These are phyloP conservation scores for Claviceps purpurea DNA, from an alignment of 2,329 filamentous ascomycete genomes.

Conservation along the genomic window DNA sequence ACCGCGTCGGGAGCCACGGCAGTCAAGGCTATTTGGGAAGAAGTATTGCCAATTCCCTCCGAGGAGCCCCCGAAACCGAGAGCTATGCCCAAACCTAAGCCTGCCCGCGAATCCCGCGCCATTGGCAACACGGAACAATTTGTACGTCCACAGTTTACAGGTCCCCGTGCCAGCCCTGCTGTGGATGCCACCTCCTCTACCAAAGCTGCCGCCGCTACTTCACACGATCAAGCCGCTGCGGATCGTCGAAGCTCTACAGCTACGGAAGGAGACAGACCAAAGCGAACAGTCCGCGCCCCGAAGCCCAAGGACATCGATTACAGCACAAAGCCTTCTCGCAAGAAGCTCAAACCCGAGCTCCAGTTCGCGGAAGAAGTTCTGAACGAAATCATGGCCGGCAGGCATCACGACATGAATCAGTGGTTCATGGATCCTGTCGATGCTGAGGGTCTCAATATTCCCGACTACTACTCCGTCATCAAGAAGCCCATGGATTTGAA, in stretches of 20 bases:
- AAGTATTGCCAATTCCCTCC: conserved; percentile 29
- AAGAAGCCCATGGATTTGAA: conserved; percentile 93
- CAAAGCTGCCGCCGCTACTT: conserved; percentile 9
- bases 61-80: conserved; percentile 47
- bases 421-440: conserved; percentile 81
- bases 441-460: conserved; percentile 85
- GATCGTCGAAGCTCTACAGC: conserved; percentile 59
- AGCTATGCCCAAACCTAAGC: conserved; percentile 28
- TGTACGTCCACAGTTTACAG: conserved; percentile 17
- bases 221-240: conserved; percentile 10
- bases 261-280: conserved; percentile 65
- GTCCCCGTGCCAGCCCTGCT: conserved; percentile 17
- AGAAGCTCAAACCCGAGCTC: conserved; percentile 79
- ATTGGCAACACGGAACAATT: conserved; percentile 12
- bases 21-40: conserved; percentile 40
- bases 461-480: conserved; percentile 82
- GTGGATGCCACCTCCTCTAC: conserved; percentile 10
- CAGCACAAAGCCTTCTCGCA: conserved; percentile 58
- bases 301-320: conserved; percentile 89
- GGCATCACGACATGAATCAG: conserved; percentile 52
- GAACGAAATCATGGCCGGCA: conserved; percentile 61
- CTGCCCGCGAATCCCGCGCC: conserved; percentile 21
- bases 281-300: conserved; percentile 85
- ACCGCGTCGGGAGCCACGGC: conserved; percentile 42
- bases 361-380: conserved; percentile 80